Base-by-base conservation (phyloP, 2,329 filamentous ascomycete genomes). In the Penicillium olsonii region DNA sequence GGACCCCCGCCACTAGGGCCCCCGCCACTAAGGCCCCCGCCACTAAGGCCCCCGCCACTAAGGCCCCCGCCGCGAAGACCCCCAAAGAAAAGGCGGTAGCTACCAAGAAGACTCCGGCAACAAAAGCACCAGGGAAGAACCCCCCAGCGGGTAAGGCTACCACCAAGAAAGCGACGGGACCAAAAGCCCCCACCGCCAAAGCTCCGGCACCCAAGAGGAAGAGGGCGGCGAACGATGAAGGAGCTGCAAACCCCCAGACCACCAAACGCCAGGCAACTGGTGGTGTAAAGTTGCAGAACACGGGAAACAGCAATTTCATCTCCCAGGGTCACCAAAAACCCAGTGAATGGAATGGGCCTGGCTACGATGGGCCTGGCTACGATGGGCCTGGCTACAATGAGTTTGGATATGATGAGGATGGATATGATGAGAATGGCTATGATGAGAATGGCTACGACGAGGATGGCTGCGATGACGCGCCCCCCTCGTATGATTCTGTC, bases 141-240 rank as follows among this genome's bases (percentile, higher is more conserved):
- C 5, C 22, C 22, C 4, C 22, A 24, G 22, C 22, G 22, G n/a
- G n/a, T n/a, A n/a, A n/a, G n/a, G 11, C 26, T 20, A 17, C 39
- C 31, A 6, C 41, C 3, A 15, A 11, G 17, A 41, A 41, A 22
- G 24, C 26, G 12, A 27, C 38, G 8, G 3, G 10, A 4, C 26
- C 26, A 10, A 41, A 41, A 12, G 11, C 26, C 14, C 6, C 26
- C 14, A 19, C 38, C 7, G 3, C 38, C 6, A 41, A 40, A 11
- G 24, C 22, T n/a, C n/a, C 37, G n/a, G 11, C 22, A 27, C 14
- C 22, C 37, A 40, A 27, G 37, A 46, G 37, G 24, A 46, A 46
- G 12, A 46, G 26, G 20, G 17, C 37, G 5, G 17, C 12, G 9
- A 17, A 20, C 15, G 37, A 20, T 7, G 35, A 39, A 5, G 37